These are phyloP conservation scores for Aspergillus incahuasiensis DNA, from an alignment of 495 filamentous ascomycete genomes.

Conservation along the genomic window DNA sequence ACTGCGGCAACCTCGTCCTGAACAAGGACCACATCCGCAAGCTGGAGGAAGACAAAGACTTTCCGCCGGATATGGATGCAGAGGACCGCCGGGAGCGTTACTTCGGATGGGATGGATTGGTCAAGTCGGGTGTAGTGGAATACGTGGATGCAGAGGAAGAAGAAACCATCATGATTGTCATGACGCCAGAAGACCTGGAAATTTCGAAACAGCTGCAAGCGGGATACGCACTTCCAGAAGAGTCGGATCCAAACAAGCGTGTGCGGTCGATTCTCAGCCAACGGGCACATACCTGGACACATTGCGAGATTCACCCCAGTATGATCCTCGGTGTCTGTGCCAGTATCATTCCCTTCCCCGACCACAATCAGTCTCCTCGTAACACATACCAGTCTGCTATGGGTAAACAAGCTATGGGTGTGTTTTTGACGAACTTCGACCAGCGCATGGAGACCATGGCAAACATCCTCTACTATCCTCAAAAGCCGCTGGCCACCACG, in stretches of 20 bases:
- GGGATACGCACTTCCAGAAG: slow-evolving; percentile 58
- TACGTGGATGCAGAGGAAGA: slow-evolving; percentile 98
- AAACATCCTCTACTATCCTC: slow-evolving; percentile 97
- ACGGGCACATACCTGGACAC: slow-evolving; percentile 83
- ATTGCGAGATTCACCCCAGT: slow-evolving; percentile 98
- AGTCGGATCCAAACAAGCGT: slow-evolving; percentile 66
- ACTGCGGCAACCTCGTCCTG: slow-evolving; percentile 72
- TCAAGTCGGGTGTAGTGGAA: slow-evolving; percentile 78
- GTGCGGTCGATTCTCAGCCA: slow-evolving; percentile 80
- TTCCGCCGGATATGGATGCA: slow-evolving; percentile 50
- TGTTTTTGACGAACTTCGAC: slow-evolving; percentile 93
- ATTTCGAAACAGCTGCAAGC: slow-evolving; percentile 60
- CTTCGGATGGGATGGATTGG: slow-evolving; percentile 83
- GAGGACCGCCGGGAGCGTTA: slow-evolving; percentile 57
- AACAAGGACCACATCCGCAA: slow-evolving; percentile 72
- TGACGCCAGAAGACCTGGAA: slow-evolving; percentile 93
- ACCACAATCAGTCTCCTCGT: slow-evolving; percentile 97
- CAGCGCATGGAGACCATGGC: slow-evolving; percentile 99
- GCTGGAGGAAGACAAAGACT: slow-evolving; percentile 64
- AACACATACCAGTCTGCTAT: slow-evolving; percentile 99
- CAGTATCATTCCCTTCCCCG: slow-evolving; percentile 98
- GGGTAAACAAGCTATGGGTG: slow-evolving; percentile 99
- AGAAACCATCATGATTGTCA: slow-evolving; percentile 97
- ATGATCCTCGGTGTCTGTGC: slow-evolving; percentile 98
- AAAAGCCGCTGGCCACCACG: slow-evolving; percentile 94